These are phyloP conservation scores for Bretschneidera sinensis DNA, from an alignment of 345 rosid genomes.

Conservation along the genomic window DNA sequence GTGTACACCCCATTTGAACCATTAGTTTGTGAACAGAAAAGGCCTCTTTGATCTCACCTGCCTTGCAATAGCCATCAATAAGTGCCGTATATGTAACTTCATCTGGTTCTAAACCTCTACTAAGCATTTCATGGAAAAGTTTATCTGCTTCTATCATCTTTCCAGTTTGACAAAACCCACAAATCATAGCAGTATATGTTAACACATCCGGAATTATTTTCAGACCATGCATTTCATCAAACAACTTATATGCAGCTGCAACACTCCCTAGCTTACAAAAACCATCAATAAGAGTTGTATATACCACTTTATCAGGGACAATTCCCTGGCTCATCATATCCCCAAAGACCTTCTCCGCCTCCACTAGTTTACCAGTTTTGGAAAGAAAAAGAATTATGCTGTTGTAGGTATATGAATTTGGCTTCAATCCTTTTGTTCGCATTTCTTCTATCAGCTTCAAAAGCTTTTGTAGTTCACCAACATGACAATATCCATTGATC, in stretches of 20 bases:
- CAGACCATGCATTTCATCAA: constrained; percentile 52
- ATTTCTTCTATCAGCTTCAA: constrained; percentile 64
- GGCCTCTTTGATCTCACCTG: constrained; percentile 63
- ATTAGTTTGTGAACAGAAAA: constrained; percentile 78
- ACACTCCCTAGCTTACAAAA: constrained; percentile 58
- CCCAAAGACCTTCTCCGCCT: constrained; percentile 59
- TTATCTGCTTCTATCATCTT: constrained; percentile 64
- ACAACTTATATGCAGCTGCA: constrained; percentile 45
- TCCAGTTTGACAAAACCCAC: constrained; percentile 61
- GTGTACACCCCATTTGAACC: constrained; percentile 59
- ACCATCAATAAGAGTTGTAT: constrained; percentile 79
- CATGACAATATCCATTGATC: constrained; percentile 71
- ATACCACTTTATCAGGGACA: constrained; percentile 62
- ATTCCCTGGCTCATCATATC: constrained; percentile 56
- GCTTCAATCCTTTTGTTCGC: constrained; percentile 56
- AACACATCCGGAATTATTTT: constrained; percentile 55
- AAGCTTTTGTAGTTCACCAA: constrained; percentile 42
- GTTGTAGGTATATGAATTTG: constrained; percentile 69
- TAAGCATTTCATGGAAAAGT: constrained; percentile 56
- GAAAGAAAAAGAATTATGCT: constrained; percentile 62
- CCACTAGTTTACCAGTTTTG: constrained; percentile 40
- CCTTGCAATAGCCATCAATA: constrained; percentile 83
- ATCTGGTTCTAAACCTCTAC: constrained; percentile 61
- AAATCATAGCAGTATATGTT: constrained; percentile 70
- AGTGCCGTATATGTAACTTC: constrained; percentile 70